Evolutionary conservation across 1,284 basidiomycete genomes (phyloP), one percentile per base, ranked within the genome.

Genomic region (Entoloma clypeatum): DNA sequence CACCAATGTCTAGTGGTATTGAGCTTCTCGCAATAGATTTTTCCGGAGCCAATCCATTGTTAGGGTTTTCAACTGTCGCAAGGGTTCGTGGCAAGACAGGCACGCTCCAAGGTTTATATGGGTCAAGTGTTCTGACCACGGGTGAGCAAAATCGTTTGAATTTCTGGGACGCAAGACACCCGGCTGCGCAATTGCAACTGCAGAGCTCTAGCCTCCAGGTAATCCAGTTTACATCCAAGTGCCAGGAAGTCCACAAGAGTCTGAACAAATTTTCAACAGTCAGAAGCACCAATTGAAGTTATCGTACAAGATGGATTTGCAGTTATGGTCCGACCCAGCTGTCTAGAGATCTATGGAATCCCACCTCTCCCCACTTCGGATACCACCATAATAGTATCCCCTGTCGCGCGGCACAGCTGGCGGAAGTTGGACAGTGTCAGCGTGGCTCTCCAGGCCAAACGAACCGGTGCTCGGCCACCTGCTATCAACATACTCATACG

Each of bases 401-500:
- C 78, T 1, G 50, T 73, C 28, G 60, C 65, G 7, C 59, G 59
- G 18, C 64, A 75, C 58, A 60, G 61, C 37, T 79, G 76, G 67
- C 72, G 76, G 74, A 65, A 62, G 11, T 63, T 80, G 30, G 77
- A 81, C 54, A 71, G 62, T 18, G 65, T 77, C 49, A 59, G 61
- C 14, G 57, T 78, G 44, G 58, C 58, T 22, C 48, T 53, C 11
- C 61, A 60, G 36, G 43, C 44, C 22, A 48, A 49, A 23, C 51
- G 49, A 36, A 17, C 31, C 23, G 31, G 7, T 32, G 35, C 30
- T 37, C 43, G 4, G 29, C 28, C 2, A 43, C 49, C 57, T 2
- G 59, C 68, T 0, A 66, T 83, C 44, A 71, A 71, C 45, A 61
- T 81, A 16, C 63, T 79, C 30, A 53, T 82, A 17, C 76, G 82